phyloP scores from a whole-genome alignment of 805 yeast species.

The Komagataella kurtzmanii region DNA sequence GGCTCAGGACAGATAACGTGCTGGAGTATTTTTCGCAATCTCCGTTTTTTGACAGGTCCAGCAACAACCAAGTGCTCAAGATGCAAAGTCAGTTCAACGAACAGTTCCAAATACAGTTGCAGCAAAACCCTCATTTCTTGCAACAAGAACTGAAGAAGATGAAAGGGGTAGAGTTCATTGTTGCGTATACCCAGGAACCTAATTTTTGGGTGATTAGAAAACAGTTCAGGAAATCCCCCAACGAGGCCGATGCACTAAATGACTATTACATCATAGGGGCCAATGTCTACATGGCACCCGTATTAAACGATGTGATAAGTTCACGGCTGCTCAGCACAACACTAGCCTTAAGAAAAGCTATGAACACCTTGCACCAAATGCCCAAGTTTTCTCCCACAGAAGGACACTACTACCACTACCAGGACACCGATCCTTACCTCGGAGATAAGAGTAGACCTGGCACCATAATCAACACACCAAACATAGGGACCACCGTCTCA shows the following conservation, averaged over 20 bases:
- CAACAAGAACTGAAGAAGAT: conserved; percentile 51
- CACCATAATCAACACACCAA: neutral
- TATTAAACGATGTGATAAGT: conserved; percentile 55
- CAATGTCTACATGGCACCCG: conserved; percentile 84
- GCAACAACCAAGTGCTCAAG: conserved; percentile 86
- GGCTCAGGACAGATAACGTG: conserved; percentile 79
- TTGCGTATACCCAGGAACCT: conserved; percentile 69
- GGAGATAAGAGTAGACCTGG: neutral
- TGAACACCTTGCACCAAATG: conserved; percentile 30
- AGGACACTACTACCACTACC: conserved; percentile 39
- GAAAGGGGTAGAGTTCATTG: conserved; percentile 77
- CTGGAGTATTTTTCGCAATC: conserved; percentile 87
- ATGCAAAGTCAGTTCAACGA: conserved; percentile 88
- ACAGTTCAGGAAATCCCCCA: conserved; percentile 49
- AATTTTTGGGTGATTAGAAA: conserved; percentile 87
- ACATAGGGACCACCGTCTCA: neutral
- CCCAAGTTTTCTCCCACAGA: conserved; percentile 46
- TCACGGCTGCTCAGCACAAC: conserved; percentile 50
- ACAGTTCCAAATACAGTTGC: conserved; percentile 15
- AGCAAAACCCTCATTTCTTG: conserved; percentile 15
- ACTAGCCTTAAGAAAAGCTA: conserved; percentile 28
- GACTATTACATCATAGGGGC: conserved; percentile 88
- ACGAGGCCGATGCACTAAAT: conserved; percentile 39
- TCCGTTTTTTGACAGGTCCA: conserved; percentile 88
- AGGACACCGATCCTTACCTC: neutral